Evolutionary conservation across 1,139 yeast species (phyloP), one percentile per base, ranked within the genome.

Genomic region (Yamadazyma sp.): DNA sequence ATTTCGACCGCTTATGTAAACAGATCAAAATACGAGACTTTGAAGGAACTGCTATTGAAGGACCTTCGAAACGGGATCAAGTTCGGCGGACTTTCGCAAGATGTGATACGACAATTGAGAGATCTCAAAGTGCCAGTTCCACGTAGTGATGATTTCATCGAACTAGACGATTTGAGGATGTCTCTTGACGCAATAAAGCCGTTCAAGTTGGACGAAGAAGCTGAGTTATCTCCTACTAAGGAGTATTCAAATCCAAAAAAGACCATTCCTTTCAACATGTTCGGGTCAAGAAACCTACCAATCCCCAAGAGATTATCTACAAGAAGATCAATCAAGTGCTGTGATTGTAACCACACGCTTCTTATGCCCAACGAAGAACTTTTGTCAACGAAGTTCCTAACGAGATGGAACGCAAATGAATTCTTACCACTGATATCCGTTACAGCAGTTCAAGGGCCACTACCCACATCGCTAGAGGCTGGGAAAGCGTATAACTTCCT

Each of bases 321-420:
- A 2, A 59, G 65, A 36, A 50, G 51, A 16, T 50, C 62, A 2
- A 45, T 52, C 9, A 49, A 54, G 23, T 70, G 76, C 44, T 34
- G 45, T 33, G 54, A 49, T 22, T 70, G 76, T 48, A 54, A 53
- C 37, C 58, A 58, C 4, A 42, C 46, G 10, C 45, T 70, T 9
- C 43, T 54, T 18, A 40, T 52, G 12, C 73, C 73, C 3, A 48
- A 55, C 15, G 50, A 54, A 2, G 63, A 59, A 8, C 22, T 61
- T 37, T 36, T 50, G 4, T 65, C 69, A 2, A 56, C 63, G 43
- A 69, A 68, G 40, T 59, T 58, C 40, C 39, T 49, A 11, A 51
- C 53, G 17, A 62, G 59, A 42, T 66, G 62, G 52, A 58, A 61
- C 42, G 73, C 74, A 2, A 47, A 59, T 10, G 75, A 69, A 29